phyloP scores from a whole-genome alignment of 306 rosid genomes.

The Sphenostylis stenocarpa region DNA sequence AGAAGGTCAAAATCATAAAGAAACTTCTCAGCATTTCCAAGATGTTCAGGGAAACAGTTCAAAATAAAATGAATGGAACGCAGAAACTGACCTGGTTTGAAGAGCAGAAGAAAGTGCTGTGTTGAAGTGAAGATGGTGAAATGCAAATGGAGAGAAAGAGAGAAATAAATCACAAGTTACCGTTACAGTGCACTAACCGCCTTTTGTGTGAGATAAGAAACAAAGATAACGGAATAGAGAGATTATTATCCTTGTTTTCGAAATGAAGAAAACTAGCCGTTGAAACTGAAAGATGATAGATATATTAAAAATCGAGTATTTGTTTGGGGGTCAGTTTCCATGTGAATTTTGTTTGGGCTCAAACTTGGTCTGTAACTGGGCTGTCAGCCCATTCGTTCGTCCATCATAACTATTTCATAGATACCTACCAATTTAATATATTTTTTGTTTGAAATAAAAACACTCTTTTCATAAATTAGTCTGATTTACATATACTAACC shows the following conservation, averaged over 20 bases:
- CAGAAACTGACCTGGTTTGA: slow-evolving; percentile 46
- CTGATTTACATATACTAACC: too few relatives aligned
- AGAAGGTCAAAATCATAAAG: neutral
- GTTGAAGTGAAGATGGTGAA: slow-evolving; percentile 14
- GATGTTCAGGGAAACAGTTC: slow-evolving; percentile 20
- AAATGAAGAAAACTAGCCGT: slow-evolving; percentile 49
- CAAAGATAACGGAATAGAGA: neutral
- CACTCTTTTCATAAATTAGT: too few relatives aligned
- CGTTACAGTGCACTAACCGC: slow-evolving; percentile 29
- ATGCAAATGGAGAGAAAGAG: neutral
- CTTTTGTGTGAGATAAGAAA: neutral
- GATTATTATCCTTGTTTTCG: neutral
- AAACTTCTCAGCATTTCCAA: neutral
- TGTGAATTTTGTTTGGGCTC: neutral
- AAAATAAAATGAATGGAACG: slow-evolving; percentile 19
- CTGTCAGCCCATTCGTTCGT: neutral
- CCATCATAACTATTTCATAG: too few relatives aligned
- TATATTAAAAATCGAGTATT: neutral
- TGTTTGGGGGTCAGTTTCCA: neutral
- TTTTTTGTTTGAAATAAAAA: too few relatives aligned
- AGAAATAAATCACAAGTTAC: slow-evolving; percentile 24
- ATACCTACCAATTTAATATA: too few relatives aligned
- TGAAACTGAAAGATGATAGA: neutral
- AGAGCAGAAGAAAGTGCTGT: slow-evolving; percentile 19
- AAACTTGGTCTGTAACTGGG: neutral